Base-by-base conservation (phyloP, 1,139 yeast genomes). In the Suhomyces chickasaworum region DNA sequence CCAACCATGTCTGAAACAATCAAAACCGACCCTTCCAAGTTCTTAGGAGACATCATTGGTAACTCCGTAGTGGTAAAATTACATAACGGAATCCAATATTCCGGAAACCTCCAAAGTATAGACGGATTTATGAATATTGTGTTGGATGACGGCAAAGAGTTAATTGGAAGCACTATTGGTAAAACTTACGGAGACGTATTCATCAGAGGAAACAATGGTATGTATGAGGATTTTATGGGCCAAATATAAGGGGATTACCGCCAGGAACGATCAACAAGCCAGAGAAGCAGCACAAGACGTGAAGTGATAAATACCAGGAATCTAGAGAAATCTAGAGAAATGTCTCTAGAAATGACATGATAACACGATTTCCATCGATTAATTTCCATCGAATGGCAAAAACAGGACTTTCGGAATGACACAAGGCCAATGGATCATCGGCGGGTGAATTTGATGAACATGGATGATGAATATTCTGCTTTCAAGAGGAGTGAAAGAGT, bases 41-140 rank as follows among this genome's bases (percentile, higher is more conserved):
- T 93, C 61, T 76, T 93, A 40, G 75, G 89, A 38, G 84, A 83
- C 45, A 86, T 93, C 53, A 83, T 88, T 34, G 96, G 97, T 36
- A 78, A 84, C 47, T 75, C 81, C 22, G 98, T 93, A 31, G 73
- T 83, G 41, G 97, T 95, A 23, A 89, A 88, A 64, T 79, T 91
- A 48, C 83, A 85, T 63, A 88, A 95, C 34, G 98, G 97, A 12
- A 83, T 91, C 50, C 89, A 88, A 53, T 93, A 90, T 66, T 58
- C 64, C 52, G 89, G 89, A 13, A 78, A 73, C 50, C 77, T 93
- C 49, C 95, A 89, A 57, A 88, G 97, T 41, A 91, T 93, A 47
- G 99, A 93, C 63, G 98, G 99, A 13, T 95, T 84, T 69, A 91
- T 93, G 97, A 95, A 95, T 67, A 86, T 93, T 46, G 96, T 93